phyloP scores from a whole-genome alignment of 257 asterid species.

The Rubia yunnanensis region DNA sequence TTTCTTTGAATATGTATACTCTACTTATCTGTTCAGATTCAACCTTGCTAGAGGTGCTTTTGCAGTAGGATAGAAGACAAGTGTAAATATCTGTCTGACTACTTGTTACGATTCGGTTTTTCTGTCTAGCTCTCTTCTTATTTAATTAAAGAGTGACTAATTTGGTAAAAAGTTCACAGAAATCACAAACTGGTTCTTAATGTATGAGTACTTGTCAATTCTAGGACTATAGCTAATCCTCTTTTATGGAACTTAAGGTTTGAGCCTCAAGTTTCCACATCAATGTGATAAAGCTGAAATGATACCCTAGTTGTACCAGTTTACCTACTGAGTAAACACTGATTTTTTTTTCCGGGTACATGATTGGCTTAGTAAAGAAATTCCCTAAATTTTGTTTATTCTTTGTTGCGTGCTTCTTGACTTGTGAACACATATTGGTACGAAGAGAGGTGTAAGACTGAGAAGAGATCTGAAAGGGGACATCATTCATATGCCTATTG shows the following conservation, averaged over 20 bases:
- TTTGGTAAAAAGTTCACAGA: neutral
- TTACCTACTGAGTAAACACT: neutral
- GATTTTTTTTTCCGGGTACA: neutral
- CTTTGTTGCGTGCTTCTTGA: neutral
- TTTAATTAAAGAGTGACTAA: neutral
- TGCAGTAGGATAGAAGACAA: neutral
- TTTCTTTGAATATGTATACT: neutral
- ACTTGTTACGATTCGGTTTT: neutral
- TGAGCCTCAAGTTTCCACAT: neutral
- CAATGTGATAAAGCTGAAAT: neutral
- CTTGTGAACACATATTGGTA: neutral
- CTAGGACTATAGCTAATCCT: neutral
- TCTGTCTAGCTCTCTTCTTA: neutral
- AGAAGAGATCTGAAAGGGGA: neutral
- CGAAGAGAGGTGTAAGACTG: neutral
- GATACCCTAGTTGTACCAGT: neutral
- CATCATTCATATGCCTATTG: neutral
- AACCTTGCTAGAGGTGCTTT: neutral
- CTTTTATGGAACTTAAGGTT: neutral
- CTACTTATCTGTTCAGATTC: neutral
- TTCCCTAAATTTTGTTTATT: too few species aligned
- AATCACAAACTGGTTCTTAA: neutral
- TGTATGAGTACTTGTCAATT: neutral
- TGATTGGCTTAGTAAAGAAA: neutral
- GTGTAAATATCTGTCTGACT: neutral